Evolutionary conservation across 345 rosid species (phyloP).

Genomic region (Litchi chinensis): DNA sequence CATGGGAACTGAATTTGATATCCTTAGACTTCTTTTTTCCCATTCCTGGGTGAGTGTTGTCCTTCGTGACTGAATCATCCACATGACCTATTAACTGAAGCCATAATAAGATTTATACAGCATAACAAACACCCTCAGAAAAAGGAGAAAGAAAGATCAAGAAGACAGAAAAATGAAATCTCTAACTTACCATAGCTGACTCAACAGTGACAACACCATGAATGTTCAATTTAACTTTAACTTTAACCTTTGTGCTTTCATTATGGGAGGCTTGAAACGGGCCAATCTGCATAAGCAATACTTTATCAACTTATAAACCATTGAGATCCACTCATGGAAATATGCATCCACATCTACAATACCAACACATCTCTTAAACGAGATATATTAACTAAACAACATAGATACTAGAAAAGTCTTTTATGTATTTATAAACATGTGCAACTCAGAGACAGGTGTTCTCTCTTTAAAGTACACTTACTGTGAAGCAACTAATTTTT

Average conservation of each 20-base stretch:
- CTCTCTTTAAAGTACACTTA: conserved; percentile 23
- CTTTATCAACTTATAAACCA: conserved; percentile 11
- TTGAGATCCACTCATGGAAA: conserved; percentile 10
- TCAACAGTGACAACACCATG: conserved; percentile 54
- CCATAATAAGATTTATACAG: conserved; percentile 13
- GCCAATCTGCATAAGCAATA: conserved; percentile 47
- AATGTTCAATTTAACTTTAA: conserved; percentile 49
- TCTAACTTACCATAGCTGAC: conserved; percentile 45
- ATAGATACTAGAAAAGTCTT: not conserved
- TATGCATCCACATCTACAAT: not conserved
- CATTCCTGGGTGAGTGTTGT: conserved; percentile 12
- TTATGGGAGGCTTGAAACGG: conserved; percentile 40
- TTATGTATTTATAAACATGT: not conserved
- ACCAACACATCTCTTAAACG: not conserved
- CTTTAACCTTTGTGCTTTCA: conserved; percentile 52
- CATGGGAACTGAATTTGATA: conserved; percentile 23
- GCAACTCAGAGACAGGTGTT: not conserved
- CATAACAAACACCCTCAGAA: not conserved
- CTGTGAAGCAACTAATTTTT: conserved; percentile 47
- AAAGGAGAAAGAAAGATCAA: not conserved
- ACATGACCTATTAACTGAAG: conserved; percentile 42
- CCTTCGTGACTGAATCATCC: conserved; percentile 28
- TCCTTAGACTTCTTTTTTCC: conserved; percentile 30
- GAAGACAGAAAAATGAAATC: not conserved
- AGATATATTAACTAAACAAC: not conserved